phyloP scores from a whole-genome alignment of 257 asterid species.

The Asclepias syriaca region DNA sequence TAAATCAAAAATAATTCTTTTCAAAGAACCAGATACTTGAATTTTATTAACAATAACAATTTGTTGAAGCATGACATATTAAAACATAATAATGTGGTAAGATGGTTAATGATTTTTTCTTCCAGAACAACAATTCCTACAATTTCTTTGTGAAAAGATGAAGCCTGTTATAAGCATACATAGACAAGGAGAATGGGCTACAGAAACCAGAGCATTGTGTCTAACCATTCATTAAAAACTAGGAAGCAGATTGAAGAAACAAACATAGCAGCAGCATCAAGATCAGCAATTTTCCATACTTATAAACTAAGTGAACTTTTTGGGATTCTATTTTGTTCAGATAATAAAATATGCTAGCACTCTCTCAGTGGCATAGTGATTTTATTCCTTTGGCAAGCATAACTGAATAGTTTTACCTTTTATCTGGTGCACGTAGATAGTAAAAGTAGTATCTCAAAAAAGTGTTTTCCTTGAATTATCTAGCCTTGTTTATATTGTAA shows the following conservation, averaged over 20 bases:
- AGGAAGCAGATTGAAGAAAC: not conserved
- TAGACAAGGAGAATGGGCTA: not conserved
- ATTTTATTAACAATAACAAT: not conserved
- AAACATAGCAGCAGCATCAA: not conserved
- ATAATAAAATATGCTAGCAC: not conserved
- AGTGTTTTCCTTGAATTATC: not conserved
- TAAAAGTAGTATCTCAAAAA: not conserved
- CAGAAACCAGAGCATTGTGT: not conserved
- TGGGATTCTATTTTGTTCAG: too few relatives aligned
- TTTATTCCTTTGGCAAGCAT: not conserved
- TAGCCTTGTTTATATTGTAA: not conserved
- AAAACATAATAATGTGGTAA: not conserved
- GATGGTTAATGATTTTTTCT: not conserved
- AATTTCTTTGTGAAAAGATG: not conserved
- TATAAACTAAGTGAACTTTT: too few relatives aligned
- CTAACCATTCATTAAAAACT: not conserved
- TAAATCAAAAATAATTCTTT: not conserved
- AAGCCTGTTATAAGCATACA: not conserved
- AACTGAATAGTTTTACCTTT: not conserved
- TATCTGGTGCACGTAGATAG: not conserved
- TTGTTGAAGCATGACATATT: not conserved
- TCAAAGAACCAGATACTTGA: not conserved
- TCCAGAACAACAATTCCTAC: not conserved
- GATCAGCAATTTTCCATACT: not conserved
- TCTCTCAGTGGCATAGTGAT: not conserved